Evolutionary conservation across 1,284 basidiomycete genomes (phyloP), one percentile per base, ranked within the genome.

Genomic region (Rhodotorula sp.): DNA sequence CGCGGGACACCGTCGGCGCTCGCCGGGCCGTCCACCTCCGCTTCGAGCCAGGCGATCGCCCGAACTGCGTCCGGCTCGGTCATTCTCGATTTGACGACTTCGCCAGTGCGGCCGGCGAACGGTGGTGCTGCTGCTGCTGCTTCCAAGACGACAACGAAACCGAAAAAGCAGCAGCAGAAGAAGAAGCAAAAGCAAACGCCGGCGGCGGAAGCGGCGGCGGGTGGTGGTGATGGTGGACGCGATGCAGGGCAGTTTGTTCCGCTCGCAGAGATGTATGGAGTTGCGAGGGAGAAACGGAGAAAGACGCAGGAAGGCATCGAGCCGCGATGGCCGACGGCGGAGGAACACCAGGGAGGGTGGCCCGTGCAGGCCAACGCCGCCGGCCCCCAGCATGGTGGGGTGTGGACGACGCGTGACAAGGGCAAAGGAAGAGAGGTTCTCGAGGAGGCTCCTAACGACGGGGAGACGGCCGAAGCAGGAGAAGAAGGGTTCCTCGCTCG

Each of bases 321-420:
- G 33, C 53, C 67, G 55, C 45, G 68, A 2, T 74, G 73, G 73
- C 73, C 73, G 6, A 72, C 66, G 6, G 44, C 33, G 17, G 73
- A 74, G 44, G 68, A 74, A 56, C 73, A 74, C 29, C 66, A 59
- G 1, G 55, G 37, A 0, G 3, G 49, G 15, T 44, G 57, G 57
- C 29, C 12, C 22, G 46, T 3, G 17, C 14, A 7, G 37, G n/a
- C 26, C 6, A 10, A n/a, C 20, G 56, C 14, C n/a, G 29, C 17
- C 24, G 26, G 26, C 4, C 22, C 18, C n/a, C 30, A 24, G 24
- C 3, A 24, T 20, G 42, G 30, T 24, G 10, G 37, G 4, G 10
- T 8, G 3, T 30, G 45, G 30, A 48, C 48, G 20, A 26, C n/a
- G 46, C 29, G 24, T 4, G 49, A 3, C 3, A 62, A 51, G 12